phyloP scores from a whole-genome alignment of 2,329 filamentous ascomycete species.

The Corinectria fuckeliana region DNA sequence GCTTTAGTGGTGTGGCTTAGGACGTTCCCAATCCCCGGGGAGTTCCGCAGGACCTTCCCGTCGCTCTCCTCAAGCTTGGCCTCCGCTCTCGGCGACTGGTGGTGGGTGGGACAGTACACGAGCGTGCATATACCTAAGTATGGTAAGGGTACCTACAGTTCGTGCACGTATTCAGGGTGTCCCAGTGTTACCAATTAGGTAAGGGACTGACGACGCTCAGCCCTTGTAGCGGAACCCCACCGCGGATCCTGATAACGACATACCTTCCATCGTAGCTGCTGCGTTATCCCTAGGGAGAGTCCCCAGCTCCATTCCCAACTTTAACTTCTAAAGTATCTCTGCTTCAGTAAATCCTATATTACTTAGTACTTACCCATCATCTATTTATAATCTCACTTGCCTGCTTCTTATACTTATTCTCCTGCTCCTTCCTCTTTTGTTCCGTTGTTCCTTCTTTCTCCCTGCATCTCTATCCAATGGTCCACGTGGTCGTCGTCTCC shows the following conservation, averaged over 20 bases:
- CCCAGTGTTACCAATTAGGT: not conserved
- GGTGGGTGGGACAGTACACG: not conserved
- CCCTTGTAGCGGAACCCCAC: not conserved
- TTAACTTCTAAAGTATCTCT: not conserved
- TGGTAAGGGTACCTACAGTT: no score
- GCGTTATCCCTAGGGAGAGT: not conserved
- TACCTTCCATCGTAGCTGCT: not conserved
- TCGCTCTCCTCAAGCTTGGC: not conserved
- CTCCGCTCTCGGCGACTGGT: conserved; percentile 26
- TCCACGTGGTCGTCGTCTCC: not conserved
- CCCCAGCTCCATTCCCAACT: not conserved
- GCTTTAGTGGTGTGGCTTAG: conserved; percentile 7
- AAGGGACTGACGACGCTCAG: not conserved
- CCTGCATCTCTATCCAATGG: conserved; percentile 1
- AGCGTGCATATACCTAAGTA: conserved; percentile 11
- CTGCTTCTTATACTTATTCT: not conserved
- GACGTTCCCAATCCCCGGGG: no score
- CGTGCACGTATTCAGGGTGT: conserved; percentile 14
- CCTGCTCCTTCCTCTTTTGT: not conserved
- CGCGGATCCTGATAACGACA: conserved; percentile 6
- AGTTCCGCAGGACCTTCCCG: conserved; percentile 16
- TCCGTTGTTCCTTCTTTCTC: not conserved
- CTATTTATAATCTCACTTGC: not conserved
- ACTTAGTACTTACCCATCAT: not conserved
- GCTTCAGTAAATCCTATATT: not conserved